Evolutionary conservation across 2,329 filamentous ascomycete species (phyloP), one percentile per base, ranked within the genome.

Genomic region (Arachnomyces sp.): DNA sequence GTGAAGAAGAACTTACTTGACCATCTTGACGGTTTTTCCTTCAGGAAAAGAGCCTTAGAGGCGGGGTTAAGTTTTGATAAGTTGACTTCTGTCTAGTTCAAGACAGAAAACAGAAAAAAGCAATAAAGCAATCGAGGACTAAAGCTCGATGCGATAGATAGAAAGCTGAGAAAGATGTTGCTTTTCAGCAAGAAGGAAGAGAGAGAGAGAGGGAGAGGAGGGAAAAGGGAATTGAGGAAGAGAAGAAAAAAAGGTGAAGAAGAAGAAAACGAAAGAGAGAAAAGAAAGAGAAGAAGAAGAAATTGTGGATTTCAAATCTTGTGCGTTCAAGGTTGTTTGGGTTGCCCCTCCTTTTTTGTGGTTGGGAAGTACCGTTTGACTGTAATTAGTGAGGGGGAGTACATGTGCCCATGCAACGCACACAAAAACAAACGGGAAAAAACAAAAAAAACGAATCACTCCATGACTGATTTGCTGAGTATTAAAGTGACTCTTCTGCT

Each of bases 21-120:
- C 92, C 92, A 98, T 98, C 71, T 88, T 95, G 84, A 75, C 87
- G 86, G 88, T 86, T 60, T 58, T 60, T 58, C 55, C 46, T 48
- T 46, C 48, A 53, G 42, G 59, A 59, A 16, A 15, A 48, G 43
- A 35, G 59, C 61, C 59, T 46, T 60, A 57, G 60, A 63, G 62
- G 62, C 61, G 61, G 60, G 62, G 61, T 58, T 57, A 48, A 50
- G n/a, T n/a, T n/a, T 50, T 40, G 51, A 53, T 46, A 47, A 47
- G 42, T 34, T 31, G 30, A 15, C 37, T 46, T 40, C 31, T 42
- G 42, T 33, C 47, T 37, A 39, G 35, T 46, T 34, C 40, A 46
- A 48, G 54, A 53, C 51, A 46, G 56, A 52, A 52, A 56, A 56
- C 56, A 44, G 44, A 59, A 56, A 61, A 58, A 60, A 49, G 61